phyloP scores from a whole-genome alignment of 2,329 filamentous ascomycete species.

The Dactylellina cionopaga region DNA sequence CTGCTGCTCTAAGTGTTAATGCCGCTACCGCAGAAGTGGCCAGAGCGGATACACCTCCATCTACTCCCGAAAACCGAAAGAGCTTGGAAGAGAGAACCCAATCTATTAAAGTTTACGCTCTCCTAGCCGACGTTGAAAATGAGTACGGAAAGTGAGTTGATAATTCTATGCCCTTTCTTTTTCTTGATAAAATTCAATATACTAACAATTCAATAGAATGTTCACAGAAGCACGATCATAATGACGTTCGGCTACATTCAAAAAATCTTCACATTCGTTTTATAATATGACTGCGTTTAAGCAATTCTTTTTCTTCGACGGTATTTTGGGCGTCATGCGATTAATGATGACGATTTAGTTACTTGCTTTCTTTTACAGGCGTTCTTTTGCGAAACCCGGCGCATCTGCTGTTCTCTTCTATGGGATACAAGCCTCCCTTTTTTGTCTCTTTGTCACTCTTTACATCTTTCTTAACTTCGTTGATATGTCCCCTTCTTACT shows the following conservation, averaged over 20 bases:
- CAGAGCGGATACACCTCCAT: constrained; percentile 63
- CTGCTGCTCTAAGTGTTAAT: constrained; percentile 71
- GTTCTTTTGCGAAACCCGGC: constrained; percentile 34
- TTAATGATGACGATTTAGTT: constrained; percentile 44
- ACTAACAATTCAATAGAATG: constrained; percentile 32
- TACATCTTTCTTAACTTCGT: neutral
- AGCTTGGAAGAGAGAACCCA: constrained; percentile 54
- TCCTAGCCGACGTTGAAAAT: constrained; percentile 74
- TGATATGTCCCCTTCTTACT: constrained; percentile 5
- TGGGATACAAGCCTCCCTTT: constrained; percentile 4
- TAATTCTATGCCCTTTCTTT: constrained; percentile 1
- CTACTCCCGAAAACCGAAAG: constrained; percentile 67
- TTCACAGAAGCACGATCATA: constrained; percentile 45
- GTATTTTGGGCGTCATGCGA: constrained; percentile 45
- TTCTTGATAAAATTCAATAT: constrained; percentile 6
- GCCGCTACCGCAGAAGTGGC: constrained; percentile 14
- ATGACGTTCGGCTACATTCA: neutral
- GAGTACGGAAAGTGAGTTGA: constrained; percentile 62
- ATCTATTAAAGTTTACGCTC: constrained; percentile 66
- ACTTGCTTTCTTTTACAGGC: constrained; percentile 22
- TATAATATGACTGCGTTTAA: neutral
- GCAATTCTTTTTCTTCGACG: constrained; percentile 23
- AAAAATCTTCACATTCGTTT: constrained; percentile 13
- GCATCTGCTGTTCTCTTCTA: constrained; percentile 35
- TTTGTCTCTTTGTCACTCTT: constrained; percentile 33